phyloP scores from a whole-genome alignment of 768 basidiomycete genomes.

The Russula vinacea region DNA sequence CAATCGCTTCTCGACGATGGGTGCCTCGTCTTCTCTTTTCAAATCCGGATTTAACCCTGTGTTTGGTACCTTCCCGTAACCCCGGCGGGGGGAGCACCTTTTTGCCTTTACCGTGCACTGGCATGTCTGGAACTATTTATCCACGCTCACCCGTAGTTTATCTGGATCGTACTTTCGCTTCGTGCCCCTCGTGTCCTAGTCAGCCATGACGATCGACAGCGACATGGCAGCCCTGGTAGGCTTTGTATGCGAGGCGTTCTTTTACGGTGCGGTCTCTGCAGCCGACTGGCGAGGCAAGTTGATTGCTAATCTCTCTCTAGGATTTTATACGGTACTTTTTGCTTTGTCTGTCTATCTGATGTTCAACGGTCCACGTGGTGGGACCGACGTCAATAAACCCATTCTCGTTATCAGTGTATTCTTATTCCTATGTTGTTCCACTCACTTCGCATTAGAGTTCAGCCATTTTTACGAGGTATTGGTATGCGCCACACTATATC shows the following conservation, averaged over 20 bases:
- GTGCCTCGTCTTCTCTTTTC: background rate
- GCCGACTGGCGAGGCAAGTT: constrained; percentile 30
- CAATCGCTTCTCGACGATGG: background rate
- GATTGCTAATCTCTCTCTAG: background rate
- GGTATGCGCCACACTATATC: constrained; percentile 32
- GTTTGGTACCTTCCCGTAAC: background rate
- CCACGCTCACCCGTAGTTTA: background rate
- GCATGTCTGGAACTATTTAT: constrained; percentile 11
- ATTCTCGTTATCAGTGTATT: constrained; percentile 8
- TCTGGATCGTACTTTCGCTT: background rate
- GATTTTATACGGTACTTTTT: constrained; percentile 16
- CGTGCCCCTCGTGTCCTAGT: background rate
- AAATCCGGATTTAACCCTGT: background rate
- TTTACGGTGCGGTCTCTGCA: constrained; percentile 37
- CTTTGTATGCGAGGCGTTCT: constrained; percentile 39
- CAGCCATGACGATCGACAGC: constrained; percentile 33
- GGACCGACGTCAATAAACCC: background rate
- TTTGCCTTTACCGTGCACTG: background rate
- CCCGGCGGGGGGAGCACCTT: background rate
- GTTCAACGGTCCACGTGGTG: background rate
- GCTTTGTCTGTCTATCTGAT: constrained; percentile 7
- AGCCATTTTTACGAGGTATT: constrained; percentile 37
- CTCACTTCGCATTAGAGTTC: constrained; percentile 36
- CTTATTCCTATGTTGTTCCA: constrained; percentile 6
- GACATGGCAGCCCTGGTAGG: constrained; percentile 40